Evolutionary conservation across 108 stramenopile genomes (phyloP).

Genomic region (Fragilaria radians): DNA sequence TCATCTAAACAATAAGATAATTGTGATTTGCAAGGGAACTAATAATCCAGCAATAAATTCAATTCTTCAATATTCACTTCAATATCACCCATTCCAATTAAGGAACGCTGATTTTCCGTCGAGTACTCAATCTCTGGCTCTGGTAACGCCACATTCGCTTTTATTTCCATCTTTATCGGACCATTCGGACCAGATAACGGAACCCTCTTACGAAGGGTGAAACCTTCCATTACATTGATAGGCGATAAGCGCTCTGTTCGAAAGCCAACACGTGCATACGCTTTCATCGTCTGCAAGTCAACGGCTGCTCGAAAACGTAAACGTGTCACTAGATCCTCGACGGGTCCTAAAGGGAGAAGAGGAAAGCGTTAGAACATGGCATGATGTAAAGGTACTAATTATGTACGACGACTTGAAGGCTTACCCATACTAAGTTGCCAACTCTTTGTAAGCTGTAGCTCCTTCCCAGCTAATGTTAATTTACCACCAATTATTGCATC

Average conservation of each 20-base stretch:
- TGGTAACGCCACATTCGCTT: slow-evolving; percentile 61
- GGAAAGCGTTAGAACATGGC: not conserved
- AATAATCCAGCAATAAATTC: slow-evolving; percentile 67
- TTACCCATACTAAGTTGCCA: slow-evolving; percentile 42
- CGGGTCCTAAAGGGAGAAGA: slow-evolving; percentile 18
- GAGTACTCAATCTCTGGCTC: slow-evolving; percentile 67
- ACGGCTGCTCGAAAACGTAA: slow-evolving; percentile 57
- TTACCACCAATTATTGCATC: slow-evolving; percentile 64
- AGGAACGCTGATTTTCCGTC: slow-evolving; percentile 43
- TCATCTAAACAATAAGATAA: no score
- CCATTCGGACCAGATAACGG: slow-evolving; percentile 54
- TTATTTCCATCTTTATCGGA: slow-evolving; percentile 57
- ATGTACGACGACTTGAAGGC: not conserved
- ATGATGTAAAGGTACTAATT: no score
- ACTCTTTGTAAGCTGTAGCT: slow-evolving; percentile 52
- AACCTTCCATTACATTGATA: slow-evolving; percentile 59
- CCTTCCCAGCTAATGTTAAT: slow-evolving; percentile 43
- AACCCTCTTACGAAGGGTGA: slow-evolving; percentile 41
- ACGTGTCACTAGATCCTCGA: slow-evolving; percentile 60
- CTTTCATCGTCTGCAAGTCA: slow-evolving; percentile 55
- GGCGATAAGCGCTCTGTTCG: slow-evolving; percentile 57
- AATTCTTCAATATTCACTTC: slow-evolving; percentile 66
- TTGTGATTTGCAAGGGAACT: no score
- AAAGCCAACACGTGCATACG: slow-evolving; percentile 55
- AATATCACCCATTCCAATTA: slow-evolving; percentile 68